Evolutionary conservation across 192 early-diverging fungal species (phyloP), one percentile per base, ranked within the genome.

Genomic region (Umbelopsis vinacea): DNA sequence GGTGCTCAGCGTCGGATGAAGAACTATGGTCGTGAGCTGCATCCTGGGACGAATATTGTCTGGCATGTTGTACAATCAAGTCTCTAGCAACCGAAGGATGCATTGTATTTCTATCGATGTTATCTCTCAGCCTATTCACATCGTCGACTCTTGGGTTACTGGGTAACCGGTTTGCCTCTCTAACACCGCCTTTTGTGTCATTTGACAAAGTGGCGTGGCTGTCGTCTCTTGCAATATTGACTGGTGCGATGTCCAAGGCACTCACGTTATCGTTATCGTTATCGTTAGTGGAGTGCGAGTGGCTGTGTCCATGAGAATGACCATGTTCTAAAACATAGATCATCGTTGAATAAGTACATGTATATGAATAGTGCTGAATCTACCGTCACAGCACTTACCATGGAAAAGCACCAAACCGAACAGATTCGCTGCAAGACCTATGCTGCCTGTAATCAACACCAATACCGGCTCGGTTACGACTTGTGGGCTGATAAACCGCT

Each of bases 391-490:
- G 15, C 35, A 60, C 33, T 83, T 82, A 69, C 89, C 93, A 68
- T 94, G 91, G 79, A 96, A 96, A 57, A 97, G 74, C 21, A 92
- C 75, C 55, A 96, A 78, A 1, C 95, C 95, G 48, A 96, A 47
- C 29, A 95, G 68, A 80, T 98, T 98, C 54, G 90, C 83, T 6
- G 71, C 63, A 24, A 98, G 83, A 7, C 96, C 96, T 50, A 90
- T 87, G 52, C 86, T 74, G 7, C 94, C 96, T 14, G 94, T 91
- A 37, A 90, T 85, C 52, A 95, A 80, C 6, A 98, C 93, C 70
- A 92, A 72, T 38, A 84, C 76, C 11, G 95, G 94, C 57, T 88
- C 84, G 12, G 84, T 83, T 29, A 98, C 87, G 46, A 84, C 89
- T 70, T 90, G 81, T 14, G 89, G 88, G 4, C 80, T 74, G 63